Evolutionary conservation across 208 protist species (phyloP).

Genomic region (Leishmania tarentolae): DNA sequence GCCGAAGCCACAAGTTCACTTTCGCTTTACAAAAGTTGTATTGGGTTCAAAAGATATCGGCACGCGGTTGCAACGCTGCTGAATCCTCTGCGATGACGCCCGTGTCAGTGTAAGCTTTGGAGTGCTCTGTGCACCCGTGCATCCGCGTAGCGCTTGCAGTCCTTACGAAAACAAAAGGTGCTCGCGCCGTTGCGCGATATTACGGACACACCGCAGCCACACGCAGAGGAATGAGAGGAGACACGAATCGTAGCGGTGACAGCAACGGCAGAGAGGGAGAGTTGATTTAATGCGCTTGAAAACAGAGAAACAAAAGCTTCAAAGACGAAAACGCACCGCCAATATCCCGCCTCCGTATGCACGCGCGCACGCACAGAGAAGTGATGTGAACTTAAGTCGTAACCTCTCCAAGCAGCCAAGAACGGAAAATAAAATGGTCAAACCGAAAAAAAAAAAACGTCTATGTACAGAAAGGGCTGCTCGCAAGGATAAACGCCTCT

Average conservation of each 20-base stretch:
- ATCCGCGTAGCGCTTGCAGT: neutral
- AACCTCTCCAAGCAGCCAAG: neutral
- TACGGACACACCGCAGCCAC: neutral
- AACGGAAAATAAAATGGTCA: neutral
- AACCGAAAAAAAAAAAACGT: neutral
- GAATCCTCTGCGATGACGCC: neutral
- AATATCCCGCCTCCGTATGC: neutral
- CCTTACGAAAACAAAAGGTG: neutral
- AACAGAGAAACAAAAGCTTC: neutral
- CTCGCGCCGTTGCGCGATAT: neutral
- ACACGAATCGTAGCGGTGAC: neutral
- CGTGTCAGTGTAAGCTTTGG: neutral
- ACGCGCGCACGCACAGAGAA: neutral
- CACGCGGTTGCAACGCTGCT: neutral
- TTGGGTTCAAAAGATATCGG: neutral
- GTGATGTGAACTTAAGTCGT: neutral
- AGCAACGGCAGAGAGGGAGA: neutral
- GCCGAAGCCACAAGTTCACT: neutral
- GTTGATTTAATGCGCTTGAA: neutral
- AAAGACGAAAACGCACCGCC: neutral
- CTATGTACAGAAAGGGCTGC: constrained; percentile 8
- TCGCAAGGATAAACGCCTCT: neutral
- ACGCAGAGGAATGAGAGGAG: neutral
- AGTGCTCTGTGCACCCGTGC: neutral
- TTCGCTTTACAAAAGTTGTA: neutral